Base-by-base conservation (phyloP, 129 eudicot species). In the Flaveria sonorensis region DNA sequence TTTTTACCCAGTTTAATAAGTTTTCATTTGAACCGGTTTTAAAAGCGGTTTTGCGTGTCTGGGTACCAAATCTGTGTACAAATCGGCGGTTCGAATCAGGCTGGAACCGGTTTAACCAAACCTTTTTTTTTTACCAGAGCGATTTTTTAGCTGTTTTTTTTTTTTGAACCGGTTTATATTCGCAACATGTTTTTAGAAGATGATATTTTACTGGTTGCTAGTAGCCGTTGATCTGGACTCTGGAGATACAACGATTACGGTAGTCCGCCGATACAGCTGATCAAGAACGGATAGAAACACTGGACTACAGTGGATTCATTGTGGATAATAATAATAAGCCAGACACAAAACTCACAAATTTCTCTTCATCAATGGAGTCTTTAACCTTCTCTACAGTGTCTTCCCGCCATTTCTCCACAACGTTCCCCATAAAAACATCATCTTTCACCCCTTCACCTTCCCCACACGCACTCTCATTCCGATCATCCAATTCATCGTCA, bases 341-440 rank as follows among this genome's bases (percentile, higher is more conserved):
- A 65, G 55, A 32, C 51, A n/a, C 16, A 32, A 62, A 76, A 76
- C 64, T 36, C 73, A 66, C 36, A 70, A 71, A 71, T 10, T 62
- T 68, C 72, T 18, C 21, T 6, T 42, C 48, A 14, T 36, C 68
- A 6, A 85, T 86, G 89, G 89, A 86, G 52, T 47, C 88, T 3
- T 70, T 83, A 56, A 62, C 76, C 18, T 83, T 84, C 75, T 81
- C 90, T 24, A 42, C 88, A n/a, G 82, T 85, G 67, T 50, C 86
- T 76, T 82, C 91, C 87, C 89, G 80, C 97, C 97, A 92, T 80
- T 84, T 82, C 84, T 81, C 86, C 36, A 57, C 85, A 77, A 19
- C 71, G 28, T 78, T 83, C 60, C 79, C 66, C 56, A 53, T 72
- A 48, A 74, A 76, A 40, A 57, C 61, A 24, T 71, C 88, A 10